Conservation (phyloP, 78 protist genomes). For the slime mould (Dictyostelium discoideum) region DNA sequence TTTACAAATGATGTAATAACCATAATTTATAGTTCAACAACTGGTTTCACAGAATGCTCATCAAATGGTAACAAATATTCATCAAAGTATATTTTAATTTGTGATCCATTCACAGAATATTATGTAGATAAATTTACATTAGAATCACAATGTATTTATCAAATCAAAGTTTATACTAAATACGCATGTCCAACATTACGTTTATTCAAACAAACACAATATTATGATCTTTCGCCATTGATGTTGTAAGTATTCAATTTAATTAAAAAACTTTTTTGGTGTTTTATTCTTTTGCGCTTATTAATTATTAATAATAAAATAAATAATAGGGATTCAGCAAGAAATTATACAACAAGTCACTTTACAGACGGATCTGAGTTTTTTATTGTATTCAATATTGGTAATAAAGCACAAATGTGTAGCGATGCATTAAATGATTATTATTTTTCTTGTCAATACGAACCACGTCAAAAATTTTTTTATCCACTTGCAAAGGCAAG, state of each 20-base stretch:
- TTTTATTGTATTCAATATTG: neutral
- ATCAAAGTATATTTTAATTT: too few relatives aligned
- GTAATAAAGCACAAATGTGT: neutral
- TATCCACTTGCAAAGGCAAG: neutral
- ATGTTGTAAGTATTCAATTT: neutral
- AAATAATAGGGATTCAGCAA: neutral
- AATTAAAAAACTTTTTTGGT: too few relatives aligned
- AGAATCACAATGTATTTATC: too few relatives aligned
- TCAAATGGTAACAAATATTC: neutral
- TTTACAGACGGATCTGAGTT: neutral
- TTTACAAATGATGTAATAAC: neutral
- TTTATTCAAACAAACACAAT: too few relatives aligned
- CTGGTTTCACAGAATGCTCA: neutral
- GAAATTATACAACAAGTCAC: neutral
- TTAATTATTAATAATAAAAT: neutral
- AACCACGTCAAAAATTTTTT: neutral
- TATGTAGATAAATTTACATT: too few relatives aligned
- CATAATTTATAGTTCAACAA: neutral
- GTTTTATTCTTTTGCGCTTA: too few relatives aligned
- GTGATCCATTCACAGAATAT: too few relatives aligned
- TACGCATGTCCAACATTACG: too few relatives aligned
- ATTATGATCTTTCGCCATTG: too few relatives aligned
- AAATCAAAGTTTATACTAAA: too few relatives aligned
- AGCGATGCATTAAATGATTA: neutral
- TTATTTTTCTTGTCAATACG: neutral